Percentiles rank a stretch among this genome's conserved stretches.
Conservation (phyloP, 78 protist genomes). For the Ministeria vibrans region DNA sequence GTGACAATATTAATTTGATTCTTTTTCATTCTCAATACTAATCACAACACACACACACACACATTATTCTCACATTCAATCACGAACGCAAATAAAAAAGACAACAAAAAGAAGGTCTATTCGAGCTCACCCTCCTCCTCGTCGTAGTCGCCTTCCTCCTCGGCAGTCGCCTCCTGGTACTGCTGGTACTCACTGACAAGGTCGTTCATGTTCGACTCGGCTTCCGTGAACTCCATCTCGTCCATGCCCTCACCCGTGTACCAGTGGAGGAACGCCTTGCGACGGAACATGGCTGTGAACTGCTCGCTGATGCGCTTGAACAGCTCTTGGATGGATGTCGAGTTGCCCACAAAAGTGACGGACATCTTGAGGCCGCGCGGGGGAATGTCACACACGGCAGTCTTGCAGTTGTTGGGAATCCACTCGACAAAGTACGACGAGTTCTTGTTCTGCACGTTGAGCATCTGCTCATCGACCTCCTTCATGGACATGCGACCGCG, state of each 20-base stretch:
- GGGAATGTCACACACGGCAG: conserved; percentile 93
- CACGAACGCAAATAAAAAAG: too few species aligned
- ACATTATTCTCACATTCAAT: too few species aligned
- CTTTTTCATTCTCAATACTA: too few species aligned
- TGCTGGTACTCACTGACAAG: conserved; percentile 97
- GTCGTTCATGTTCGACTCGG: conserved; percentile 96
- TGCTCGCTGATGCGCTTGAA: conserved; percentile 92
- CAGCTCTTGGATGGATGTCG: conserved; percentile 95
- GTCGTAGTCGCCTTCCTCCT: conserved; percentile 73
- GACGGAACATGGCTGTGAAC: conserved; percentile 95
- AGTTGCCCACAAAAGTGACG: conserved; percentile 94
- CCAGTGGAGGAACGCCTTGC: conserved; percentile 99
- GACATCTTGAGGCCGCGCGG: conserved; percentile 95
- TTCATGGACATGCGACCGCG: conserved; percentile 93
- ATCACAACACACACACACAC: too few species aligned
- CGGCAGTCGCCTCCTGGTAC: conserved; percentile 77
- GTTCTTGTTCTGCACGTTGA: conserved; percentile 85
- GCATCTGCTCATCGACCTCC: conserved; percentile 97
- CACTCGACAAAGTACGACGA: conserved; percentile 94
- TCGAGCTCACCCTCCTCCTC: conserved; percentile 47
- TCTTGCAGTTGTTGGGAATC: conserved; percentile 98
- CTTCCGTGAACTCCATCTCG: conserved; percentile 98
- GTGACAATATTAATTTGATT: too few species aligned
- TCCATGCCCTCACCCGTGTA: conserved; percentile 99
- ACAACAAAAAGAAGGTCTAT: too few species aligned